Base-by-base conservation (phyloP, 73 alveolate genomes). In the Paramecium octaurelia region DNA sequence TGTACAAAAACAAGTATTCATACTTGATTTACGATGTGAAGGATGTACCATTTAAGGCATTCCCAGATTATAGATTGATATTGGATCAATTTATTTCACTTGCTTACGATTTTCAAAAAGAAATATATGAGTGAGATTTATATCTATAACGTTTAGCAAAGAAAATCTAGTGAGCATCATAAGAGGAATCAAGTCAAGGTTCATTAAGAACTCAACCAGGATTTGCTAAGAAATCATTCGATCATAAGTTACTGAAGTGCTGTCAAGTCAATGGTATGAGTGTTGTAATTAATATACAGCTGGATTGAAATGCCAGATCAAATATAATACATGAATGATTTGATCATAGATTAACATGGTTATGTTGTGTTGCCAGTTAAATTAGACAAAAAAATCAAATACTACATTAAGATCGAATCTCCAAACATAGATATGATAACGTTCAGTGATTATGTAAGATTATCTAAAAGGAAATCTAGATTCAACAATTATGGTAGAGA, bases 381-480 rank as follows among this genome's bases (percentile, higher is more conserved):
- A 35, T 20, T 40, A 8, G 57, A 80, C 27, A 44, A 80, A 46
- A 43, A 24, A 80, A 80, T 42, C 16, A 80, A 43, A 5, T 80
- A 43, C 11, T 42, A 80, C 48, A 24, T 80, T 20, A 80, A 80
- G 44, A 80, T 80, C 8, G 91, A 46, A 43, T 42, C 46, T 24
- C 91, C 91, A 12, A 44, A 43, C 40, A 80, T 80, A 42, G 91
- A 80, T 80, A 80, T 80, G 91, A 40, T 80, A 20, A 80, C 73
- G 16, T 80, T 80, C 57, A 24, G 64, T 80, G 91, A 80, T 80
- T 80, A 80, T 80, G 87, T 73, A 73, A 36, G 14, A 38, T 73
- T 73, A 29, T 34, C n/a, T 31, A 14, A 64, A 64, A 54, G 31
- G 21, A 23, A 54, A n/a, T 36, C 16, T 73, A 73, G 87, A 43